Base-by-base conservation (phyloP, 106 monocot species). In the Dioscorea alata region DNA sequence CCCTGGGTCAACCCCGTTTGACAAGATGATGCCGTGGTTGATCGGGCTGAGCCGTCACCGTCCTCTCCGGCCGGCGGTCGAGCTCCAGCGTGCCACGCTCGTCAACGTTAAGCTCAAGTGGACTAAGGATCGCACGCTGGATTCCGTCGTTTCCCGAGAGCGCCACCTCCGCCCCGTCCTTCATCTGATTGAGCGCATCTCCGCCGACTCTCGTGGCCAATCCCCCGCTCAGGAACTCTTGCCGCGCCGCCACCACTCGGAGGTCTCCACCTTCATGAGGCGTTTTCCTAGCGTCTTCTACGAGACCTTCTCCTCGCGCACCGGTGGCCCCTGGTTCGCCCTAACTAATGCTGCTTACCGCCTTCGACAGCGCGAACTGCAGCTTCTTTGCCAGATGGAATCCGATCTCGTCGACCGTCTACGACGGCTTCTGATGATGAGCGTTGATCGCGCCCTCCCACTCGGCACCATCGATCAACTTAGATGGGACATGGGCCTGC, bases 401-500 rank as follows among this genome's bases (percentile, higher is more conserved):
- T 14, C 32, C 19, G 95, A 91, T 12, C 68, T 82, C 53, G 77
- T 95, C 61, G 72, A 71, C 52, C 85, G 90, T 28, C 73, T 95
- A 13, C 76, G 82, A 57, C 71, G 73, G 16, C 82, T 95, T 35
- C 82, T 95, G 57, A 88, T 91, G 88, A 78, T 95, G 58, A 78
- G 84, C 33, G 15, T 32, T 22, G 18, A 20, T 50, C 64, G 72
- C 13, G 50, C 77, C 24, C 80, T 95, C 56, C 91, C 95, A 6
- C 65, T 95, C 51, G 83, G 79, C 58, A 75, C 88, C 60, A 13
- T 95, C 73, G 78, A 91, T 58, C 88, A 79, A 35, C 84, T 95
- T 12, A 50, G 72, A 22, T 88, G 81, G 79, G 95, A 95, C 79
- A 69, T 95, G 22, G 95, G 91, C n/a, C 77, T 95, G 0, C 84